phyloP scores from a whole-genome alignment of 2,329 filamentous ascomycete species.

The Lizonia empirigonia region DNA sequence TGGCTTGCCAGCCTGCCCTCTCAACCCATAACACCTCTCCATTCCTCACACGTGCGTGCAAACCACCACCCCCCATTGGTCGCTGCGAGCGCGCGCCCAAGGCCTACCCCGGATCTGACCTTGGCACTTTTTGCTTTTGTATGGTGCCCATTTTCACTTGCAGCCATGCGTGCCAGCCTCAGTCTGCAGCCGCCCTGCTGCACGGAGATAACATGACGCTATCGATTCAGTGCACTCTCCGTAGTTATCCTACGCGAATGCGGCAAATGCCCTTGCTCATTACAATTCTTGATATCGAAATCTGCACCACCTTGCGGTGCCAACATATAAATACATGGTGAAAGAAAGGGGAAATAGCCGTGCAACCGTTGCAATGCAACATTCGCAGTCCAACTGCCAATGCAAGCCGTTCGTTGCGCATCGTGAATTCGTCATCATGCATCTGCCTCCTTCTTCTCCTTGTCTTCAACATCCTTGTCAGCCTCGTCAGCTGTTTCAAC shows the following conservation, averaged over 20 bases:
- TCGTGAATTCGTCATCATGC: conserved; percentile 12
- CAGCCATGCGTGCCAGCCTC: conserved; percentile 1
- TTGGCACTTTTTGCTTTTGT: conserved; percentile 7
- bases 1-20: no score
- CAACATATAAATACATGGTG: conserved; percentile 13
- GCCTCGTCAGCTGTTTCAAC: not conserved
- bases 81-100: conserved; percentile 1
- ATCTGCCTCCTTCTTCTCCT: conserved; percentile 7
- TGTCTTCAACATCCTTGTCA: conserved; percentile 5
- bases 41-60: conserved; percentile 1
- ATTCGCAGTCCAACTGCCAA: no score
- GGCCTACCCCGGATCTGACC: not conserved
- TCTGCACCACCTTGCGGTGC: conserved; percentile 1
- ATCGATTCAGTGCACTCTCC: not conserved
- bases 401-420: conserved; percentile 5
- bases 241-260: not conserved
- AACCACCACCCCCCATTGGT: not conserved
- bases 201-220: conserved; percentile 8
- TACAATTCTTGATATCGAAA: not conserved
- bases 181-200: not conserved
- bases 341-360: conserved; percentile 1
- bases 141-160: not conserved
- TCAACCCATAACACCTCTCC: not conserved
- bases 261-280: conserved; percentile 1
- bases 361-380: not conserved